Base-by-base conservation (phyloP, 148 eudicot species). In the Arctostaphylos glauca region DNA sequence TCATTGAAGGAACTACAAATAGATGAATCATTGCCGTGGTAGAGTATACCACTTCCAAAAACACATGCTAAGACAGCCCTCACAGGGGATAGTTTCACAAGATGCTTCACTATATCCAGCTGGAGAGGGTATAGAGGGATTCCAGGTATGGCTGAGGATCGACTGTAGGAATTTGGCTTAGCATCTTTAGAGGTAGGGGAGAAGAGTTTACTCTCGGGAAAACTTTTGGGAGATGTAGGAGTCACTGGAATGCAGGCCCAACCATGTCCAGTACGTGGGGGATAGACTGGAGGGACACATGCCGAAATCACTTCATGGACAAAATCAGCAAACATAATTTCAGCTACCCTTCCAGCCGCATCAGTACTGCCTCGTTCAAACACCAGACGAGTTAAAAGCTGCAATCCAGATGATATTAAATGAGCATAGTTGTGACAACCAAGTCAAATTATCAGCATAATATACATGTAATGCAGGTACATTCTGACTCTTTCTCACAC, bases 301-400 rank as follows among this genome's bases (percentile, higher is more conserved):
- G 99, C 96, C 73, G 99, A 94, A 66, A 97, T 92, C 81, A 97
- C 96, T 91, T 97, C 99, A 79, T 97, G 99, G 80, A 92, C 99
- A 89, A 97, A 97, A 91, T 97, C 99, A 84, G 96, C 87, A 88
- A 85, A 90, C 99, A 97, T 97, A 76, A 94, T 93, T 77, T 97
- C 98, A 78, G 99, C 97, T 43, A 92, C 97, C 89, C 92, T 97
- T 89, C 83, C 97, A 82, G 99, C 99, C 70, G 99, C 99, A 86
- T 97, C 99, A 52, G 99, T 97, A 91, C 97, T 97, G 76, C 94
- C 99, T 81, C 89, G 86, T 81, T 94, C 97, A 84, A 97, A 97
- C 55, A 94, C 99, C 80, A 97, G 86, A 77, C 97, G 99, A 81
- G 98, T 97, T 81, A 97, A 90, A 79, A 97, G 98, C 99, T 97